Base-by-base conservation (phyloP, 1,139 yeast species). In the Pichia sorboxylosa region DNA sequence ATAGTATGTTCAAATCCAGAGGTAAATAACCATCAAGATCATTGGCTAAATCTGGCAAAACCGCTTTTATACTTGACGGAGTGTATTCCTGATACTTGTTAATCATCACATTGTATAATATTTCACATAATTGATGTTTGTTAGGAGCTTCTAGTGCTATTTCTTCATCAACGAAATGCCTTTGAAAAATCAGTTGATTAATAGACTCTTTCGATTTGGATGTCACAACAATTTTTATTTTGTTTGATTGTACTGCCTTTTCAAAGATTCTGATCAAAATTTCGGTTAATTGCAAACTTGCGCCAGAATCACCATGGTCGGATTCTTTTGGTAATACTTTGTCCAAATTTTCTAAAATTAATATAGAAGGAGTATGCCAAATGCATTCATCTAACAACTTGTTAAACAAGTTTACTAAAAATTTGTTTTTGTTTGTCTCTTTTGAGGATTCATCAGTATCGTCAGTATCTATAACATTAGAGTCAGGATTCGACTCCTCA, bases 1-100 rank as follows among this genome's bases (percentile, higher is more conserved):
- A 66, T 18, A 90, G 57, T 6, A 73, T 69, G 56, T 75, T 72
- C 38, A 90, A 54, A 51, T 90, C 98, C 25, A 76, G 73, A 0
- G 96, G 93, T 26, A 83, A 69, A 52, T 78, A 90, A 0, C 97
- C 97, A 47, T 90, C 97, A 0, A 94, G 81, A 36, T 78, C 90
- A 17, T 70, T 54, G 24, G 85, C 78, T 43, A 85, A 63, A 46
- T 83, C 93, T 54, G 77, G 65, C 13, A 55, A 27, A 11, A 76
- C 48, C 6, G 29, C 23, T 5, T 5, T 6, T 9, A 28, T 5
- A 46, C 79, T 87, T 38, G 73, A 64, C 4, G 60, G 56, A 2
- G 22, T 6, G 17, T 32, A 33, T 9, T 31, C 17, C 3, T 37
- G 20, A 28, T 31, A 39, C 13, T 33, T 33, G 27, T 44, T 38